These are phyloP conservation scores for Lagenidium sp. DNA, from an alignment of 352 stramenopile species.

Conservation along the genomic window DNA sequence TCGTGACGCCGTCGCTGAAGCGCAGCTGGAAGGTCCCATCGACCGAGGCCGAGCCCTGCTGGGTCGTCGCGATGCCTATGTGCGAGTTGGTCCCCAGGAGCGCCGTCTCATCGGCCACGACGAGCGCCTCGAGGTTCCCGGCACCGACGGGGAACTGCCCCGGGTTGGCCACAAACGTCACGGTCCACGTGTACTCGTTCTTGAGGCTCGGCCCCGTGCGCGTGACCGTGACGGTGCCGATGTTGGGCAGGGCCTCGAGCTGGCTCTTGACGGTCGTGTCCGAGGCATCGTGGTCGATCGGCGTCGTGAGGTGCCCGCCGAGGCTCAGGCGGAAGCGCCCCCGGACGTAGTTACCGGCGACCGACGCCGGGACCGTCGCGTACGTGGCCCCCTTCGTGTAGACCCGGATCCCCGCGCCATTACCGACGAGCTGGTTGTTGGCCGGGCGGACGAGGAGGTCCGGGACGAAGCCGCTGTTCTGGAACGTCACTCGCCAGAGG, in stretches of 20 bases:
- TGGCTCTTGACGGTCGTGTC: conserved; percentile 87
- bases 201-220: conserved; percentile 78
- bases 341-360: conserved; percentile 81
- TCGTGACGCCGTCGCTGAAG: conserved; percentile 33
- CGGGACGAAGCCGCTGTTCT: conserved; percentile 88
- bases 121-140: conserved; percentile 35
- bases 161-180: conserved; percentile 92
- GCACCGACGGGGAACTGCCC: conserved; percentile 86
- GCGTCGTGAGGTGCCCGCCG: conserved; percentile 78
- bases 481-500: conserved; percentile 89
- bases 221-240: conserved; percentile 85
- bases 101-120: conserved; percentile 28
- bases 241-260: conserved; percentile 90
- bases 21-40: conserved; percentile 54
- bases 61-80: conserved; percentile 19
- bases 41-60: conserved; percentile 43
- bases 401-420: conserved; percentile 75
- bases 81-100: conserved; percentile 37
- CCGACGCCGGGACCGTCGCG: conserved; percentile 30
- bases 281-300: conserved; percentile 90
- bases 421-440: conserved; percentile 81
- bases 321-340: conserved; percentile 87
- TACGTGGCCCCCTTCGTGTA: conserved; percentile 59
- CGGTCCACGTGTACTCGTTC: conserved; percentile 89
- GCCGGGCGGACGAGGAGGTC: conserved; percentile 58